A percentile compares a stretch with the other conserved stretches of the same genome.
Evolutionary conservation across 495 filamentous ascomycete genomes (phyloP).

Genomic region (Glonium stellatum): DNA sequence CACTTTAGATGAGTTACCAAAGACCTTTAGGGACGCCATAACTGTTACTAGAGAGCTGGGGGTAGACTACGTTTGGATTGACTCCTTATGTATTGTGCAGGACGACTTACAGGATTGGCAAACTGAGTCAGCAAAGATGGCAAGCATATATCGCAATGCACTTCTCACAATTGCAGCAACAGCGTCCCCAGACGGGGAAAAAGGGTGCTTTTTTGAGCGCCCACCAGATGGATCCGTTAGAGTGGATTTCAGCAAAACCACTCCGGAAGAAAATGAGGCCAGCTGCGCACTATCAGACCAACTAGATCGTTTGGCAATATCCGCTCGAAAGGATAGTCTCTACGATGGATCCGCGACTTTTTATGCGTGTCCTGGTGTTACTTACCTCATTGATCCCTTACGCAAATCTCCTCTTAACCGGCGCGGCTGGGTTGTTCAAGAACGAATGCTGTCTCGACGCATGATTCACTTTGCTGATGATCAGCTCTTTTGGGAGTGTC

Average conservation of each 20-base stretch:
- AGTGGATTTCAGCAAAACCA: background rate
- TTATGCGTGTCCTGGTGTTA: background rate
- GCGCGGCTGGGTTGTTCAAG: constrained; percentile 22
- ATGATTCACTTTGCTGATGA: constrained; percentile 10
- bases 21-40: constrained; percentile 20
- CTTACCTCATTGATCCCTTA: background rate
- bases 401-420: background rate
- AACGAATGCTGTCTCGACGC: constrained; percentile 13
- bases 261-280: too few relatives aligned
- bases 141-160: background rate
- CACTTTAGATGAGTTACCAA: background rate
- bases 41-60: constrained; percentile 5
- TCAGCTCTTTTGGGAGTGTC: constrained; percentile 19
- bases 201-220: background rate
- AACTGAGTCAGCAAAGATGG: constrained; percentile 5
- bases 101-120: background rate
- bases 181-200: background rate
- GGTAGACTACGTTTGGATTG: constrained; percentile 7
- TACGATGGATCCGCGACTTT: constrained; percentile 3
- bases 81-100: background rate
- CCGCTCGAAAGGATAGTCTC: background rate
- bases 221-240: background rate
- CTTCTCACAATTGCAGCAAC: constrained; percentile 1
- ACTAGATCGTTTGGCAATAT: background rate
- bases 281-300: background rate